These are phyloP conservation scores for Penicillium palitans DNA, from an alignment of 2,329 filamentous ascomycete genomes.

Conservation along the genomic window DNA sequence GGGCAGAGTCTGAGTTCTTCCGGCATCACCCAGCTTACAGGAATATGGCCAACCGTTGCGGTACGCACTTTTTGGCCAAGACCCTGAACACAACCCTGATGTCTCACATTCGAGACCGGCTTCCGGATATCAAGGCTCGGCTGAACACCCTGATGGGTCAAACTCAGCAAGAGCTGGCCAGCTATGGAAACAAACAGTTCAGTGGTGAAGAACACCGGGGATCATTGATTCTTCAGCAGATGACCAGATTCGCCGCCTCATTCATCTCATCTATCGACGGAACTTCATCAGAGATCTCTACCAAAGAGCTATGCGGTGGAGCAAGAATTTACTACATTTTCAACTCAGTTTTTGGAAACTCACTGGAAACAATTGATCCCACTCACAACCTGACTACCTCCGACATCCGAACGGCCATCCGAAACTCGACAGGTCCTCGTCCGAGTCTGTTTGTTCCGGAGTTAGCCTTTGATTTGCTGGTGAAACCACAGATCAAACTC, in stretches of 20 bases:
- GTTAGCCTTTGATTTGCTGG: constrained; percentile 93
- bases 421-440: constrained; percentile 93
- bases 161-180: constrained; percentile 95
- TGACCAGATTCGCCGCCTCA: constrained; percentile 96
- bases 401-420: constrained; percentile 94
- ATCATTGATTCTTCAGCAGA: constrained; percentile 90
- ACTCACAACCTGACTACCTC: constrained; percentile 91
- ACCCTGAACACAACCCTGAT: constrained; percentile 94
- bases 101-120: constrained; percentile 89
- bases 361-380: constrained; percentile 91
- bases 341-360: constrained; percentile 97
- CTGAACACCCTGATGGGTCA: constrained; percentile 99
- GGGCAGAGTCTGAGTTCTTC: constrained; percentile 92
- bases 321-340: constrained; percentile 98
- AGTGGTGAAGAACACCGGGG: constrained; percentile 95
- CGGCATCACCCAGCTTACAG: constrained; percentile 94
- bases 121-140: constrained; percentile 97
- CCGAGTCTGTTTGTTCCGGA: constrained; percentile 97
- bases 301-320: constrained; percentile 93
- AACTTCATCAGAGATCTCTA: constrained; percentile 97
- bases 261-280: constrained; percentile 99
- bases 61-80: constrained; percentile 91
- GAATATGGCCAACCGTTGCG: constrained; percentile 90
- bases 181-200: constrained; percentile 97
- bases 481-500: constrained; percentile 98